phyloP scores from a whole-genome alignment of 352 stramenopile genomes.

The Pythium aquatile region DNA sequence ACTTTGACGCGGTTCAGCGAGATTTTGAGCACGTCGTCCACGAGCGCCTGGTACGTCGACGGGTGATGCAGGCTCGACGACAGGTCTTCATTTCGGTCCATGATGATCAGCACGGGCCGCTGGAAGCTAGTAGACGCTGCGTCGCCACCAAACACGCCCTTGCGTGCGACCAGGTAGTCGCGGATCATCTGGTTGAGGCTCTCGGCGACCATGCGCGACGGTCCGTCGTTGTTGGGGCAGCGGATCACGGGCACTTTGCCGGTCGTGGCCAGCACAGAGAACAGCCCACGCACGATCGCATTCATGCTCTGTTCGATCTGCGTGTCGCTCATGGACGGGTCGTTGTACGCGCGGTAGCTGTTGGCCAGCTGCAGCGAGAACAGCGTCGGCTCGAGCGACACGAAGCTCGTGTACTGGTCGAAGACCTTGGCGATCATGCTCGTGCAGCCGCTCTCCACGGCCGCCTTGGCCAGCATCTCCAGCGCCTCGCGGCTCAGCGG shows the following conservation, averaged over 20 bases:
- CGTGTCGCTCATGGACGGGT: constrained; percentile 67
- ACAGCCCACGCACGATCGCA: constrained; percentile 80
- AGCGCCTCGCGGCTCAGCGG: constrained; percentile 86
- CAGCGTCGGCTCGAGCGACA: constrained; percentile 93
- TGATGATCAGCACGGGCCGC: constrained; percentile 95
- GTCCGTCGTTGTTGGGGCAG: constrained; percentile 90
- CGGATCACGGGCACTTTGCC: constrained; percentile 95
- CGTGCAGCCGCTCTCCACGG: constrained; percentile 73
- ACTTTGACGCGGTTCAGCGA: constrained; percentile 96
- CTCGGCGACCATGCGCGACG: constrained; percentile 95
- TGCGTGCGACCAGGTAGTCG: constrained; percentile 68
- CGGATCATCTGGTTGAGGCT: constrained; percentile 87
- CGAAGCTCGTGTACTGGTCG: constrained; percentile 98
- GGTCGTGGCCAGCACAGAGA: constrained; percentile 92
- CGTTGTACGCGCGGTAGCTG: constrained; percentile 95
- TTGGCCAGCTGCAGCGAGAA: constrained; percentile 93
- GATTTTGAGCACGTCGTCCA: constrained; percentile 96
- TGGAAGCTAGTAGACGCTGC: constrained; percentile 54
- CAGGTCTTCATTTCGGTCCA: constrained; percentile 97
- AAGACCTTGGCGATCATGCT: constrained; percentile 94
- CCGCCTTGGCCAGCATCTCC: constrained; percentile 81
- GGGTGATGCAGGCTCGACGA: constrained; percentile 94
- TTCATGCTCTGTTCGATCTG: constrained; percentile 81
- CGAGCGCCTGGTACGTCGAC: constrained; percentile 92
- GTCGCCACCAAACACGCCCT: constrained; percentile 61